Evolutionary conservation across 1,284 basidiomycete genomes (phyloP).

Genomic region (Ganoderma leucocontextum): DNA sequence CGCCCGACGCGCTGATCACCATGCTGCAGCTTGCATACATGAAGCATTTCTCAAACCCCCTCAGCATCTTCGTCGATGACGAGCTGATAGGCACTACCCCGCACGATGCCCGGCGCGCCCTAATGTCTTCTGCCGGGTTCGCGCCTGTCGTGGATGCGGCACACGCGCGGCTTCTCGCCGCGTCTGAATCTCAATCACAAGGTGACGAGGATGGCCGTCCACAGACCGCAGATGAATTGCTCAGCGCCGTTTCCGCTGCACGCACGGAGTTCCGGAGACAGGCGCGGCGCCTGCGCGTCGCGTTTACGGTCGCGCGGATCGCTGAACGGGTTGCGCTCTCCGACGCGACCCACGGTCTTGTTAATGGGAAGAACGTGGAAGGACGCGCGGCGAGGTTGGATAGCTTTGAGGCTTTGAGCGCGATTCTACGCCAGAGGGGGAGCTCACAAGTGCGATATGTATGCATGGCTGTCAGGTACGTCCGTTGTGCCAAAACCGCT

Average conservation of each 20-base stretch:
- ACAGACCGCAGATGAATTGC: slow-evolving; percentile 16
- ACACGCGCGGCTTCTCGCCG: slow-evolving; percentile 42
- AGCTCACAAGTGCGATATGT: slow-evolving; percentile 53
- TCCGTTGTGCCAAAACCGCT: slow-evolving; percentile 3
- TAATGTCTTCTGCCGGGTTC: slow-evolving; percentile 39
- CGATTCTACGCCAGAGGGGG: slow-evolving; percentile 52
- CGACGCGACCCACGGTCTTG: slow-evolving; percentile 42
- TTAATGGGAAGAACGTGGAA: slow-evolving; percentile 30
- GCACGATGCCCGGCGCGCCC: slow-evolving; percentile 33
- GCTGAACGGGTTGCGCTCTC: slow-evolving; percentile 53
- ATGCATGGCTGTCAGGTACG: slow-evolving; percentile 55
- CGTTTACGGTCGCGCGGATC: slow-evolving; percentile 53
- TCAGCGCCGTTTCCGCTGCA: slow-evolving; percentile 48
- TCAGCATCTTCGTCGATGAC: slow-evolving; percentile 55
- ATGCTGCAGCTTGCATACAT: slow-evolving; percentile 69
- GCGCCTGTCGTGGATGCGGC: slow-evolving; percentile 52
- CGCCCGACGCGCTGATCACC: slow-evolving; percentile 62
- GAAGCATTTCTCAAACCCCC: slow-evolving; percentile 72
- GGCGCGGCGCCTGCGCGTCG: slow-evolving; percentile 51
- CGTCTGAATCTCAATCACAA: slow-evolving; percentile 2
- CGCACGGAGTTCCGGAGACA: slow-evolving; percentile 47
- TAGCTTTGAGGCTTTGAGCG: slow-evolving; percentile 44
- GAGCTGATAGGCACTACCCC: slow-evolving; percentile 33
- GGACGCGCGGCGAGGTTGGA: slow-evolving; percentile 23
- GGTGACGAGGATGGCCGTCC: not conserved